phyloP scores from a whole-genome alignment of 2,329 filamentous ascomycete species.

The Colletotrichum destructivum region DNA sequence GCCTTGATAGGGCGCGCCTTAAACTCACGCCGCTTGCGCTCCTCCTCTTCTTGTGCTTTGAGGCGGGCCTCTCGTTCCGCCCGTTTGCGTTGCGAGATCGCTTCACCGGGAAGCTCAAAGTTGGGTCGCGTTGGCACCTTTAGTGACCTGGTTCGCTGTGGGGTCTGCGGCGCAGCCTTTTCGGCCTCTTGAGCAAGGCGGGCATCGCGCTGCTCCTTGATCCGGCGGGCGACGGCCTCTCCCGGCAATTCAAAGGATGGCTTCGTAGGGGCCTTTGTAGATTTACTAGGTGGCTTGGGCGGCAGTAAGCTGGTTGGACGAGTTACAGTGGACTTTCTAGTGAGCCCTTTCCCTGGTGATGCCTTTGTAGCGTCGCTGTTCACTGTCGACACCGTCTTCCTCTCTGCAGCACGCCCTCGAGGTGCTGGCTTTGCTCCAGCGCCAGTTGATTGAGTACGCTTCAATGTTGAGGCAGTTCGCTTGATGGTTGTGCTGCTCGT shows the following conservation, averaged over 20 bases:
- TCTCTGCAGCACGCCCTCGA: constrained; percentile 54
- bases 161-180: constrained; percentile 47
- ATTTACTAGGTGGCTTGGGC: constrained; percentile 64
- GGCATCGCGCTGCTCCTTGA: constrained; percentile 73
- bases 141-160: constrained; percentile 64
- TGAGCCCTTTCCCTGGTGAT: constrained; percentile 42
- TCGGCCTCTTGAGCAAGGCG: constrained; percentile 58
- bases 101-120: constrained; percentile 76
- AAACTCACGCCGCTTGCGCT: constrained; percentile 73
- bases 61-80: constrained; percentile 70
- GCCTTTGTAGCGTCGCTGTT: constrained; percentile 49
- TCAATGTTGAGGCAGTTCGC: constrained; percentile 7
- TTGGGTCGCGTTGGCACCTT: constrained; percentile 68
- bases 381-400: constrained; percentile 57
- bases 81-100: constrained; percentile 69
- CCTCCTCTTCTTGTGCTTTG: constrained; percentile 72
- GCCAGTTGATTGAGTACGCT: constrained; percentile 54
- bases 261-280: constrained; percentile 68
- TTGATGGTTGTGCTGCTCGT: not conserved
- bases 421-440: constrained; percentile 59
- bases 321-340: constrained; percentile 46
- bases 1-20: constrained; percentile 72
- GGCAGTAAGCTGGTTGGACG: constrained; percentile 60
- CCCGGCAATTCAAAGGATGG: constrained; percentile 75
- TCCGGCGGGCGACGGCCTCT: constrained; percentile 70